Evolutionary conservation across 768 basidiomycete genomes (phyloP), one percentile per base, ranked within the genome.

Genomic region (Trametes cingulata): DNA sequence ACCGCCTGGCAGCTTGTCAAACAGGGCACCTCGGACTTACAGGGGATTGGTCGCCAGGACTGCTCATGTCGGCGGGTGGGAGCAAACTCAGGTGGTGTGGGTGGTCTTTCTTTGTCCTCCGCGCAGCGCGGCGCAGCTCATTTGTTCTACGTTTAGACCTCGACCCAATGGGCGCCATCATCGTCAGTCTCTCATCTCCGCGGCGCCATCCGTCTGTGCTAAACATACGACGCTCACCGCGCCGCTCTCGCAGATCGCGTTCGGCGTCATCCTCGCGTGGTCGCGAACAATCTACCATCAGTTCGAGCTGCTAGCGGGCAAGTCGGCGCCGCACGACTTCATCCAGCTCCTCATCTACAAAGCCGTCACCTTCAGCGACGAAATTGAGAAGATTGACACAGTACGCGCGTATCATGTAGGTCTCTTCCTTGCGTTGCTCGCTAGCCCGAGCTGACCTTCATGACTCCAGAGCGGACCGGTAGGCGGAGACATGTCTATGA

Each of bases 291-390:
- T 93, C 46, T 90, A 90, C 68, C 73, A 75, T 55, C 85, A 98
- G 71, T 98, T 98, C 65, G 86, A 85, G 61, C 83, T 91, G 17
- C 78, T 99, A 42, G 94, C 94, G 0, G 97, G 97, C 35, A 93
- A 90, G 75, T 90, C 94, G 1, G 97, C 96, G 2, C 90, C 94
- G 2, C 86, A 89, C 64, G 91, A 95, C 15, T 97, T 97, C 71
- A 74, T 92, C 50, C 92, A 97, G 68, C 83, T 97, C 36, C 79
- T 98, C 69, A 89, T 90, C 57, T 98, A 98, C 81, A 98, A 98
- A 67, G 77, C 90, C 0, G 84, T 86, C 73, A 98, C 93, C 7
- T 98, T 97, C 75, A 89, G 85, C 68, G 82, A 87, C 7, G 87
- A 90, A 35, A 95, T 98, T 52, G 82, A 87, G 59, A 85, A 90